These are phyloP conservation scores for Linderniella brevidens DNA, from an alignment of 257 asterid species.

Conservation along the genomic window DNA sequence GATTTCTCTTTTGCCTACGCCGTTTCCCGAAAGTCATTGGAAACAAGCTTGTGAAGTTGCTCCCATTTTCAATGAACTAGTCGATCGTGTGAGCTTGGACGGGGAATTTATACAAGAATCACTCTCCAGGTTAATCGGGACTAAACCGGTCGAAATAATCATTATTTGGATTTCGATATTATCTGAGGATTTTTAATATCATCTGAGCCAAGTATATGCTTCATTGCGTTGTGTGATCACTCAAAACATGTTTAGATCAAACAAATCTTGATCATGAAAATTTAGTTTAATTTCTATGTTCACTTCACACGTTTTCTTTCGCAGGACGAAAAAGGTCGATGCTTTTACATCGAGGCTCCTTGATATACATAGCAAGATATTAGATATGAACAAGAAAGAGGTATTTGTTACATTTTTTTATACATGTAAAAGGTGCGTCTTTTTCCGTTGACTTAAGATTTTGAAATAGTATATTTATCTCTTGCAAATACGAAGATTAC, in stretches of 20 bases:
- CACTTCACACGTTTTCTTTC: conserved; percentile 2
- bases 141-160: neutral
- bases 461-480: no score
- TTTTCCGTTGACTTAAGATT: no score
- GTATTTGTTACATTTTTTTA: conserved; percentile 12
- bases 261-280: neutral
- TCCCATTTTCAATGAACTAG: conserved; percentile 84
- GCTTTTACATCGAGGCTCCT: conserved; percentile 42
- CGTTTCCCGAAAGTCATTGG: conserved; percentile 63
- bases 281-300: neutral
- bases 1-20: conserved; percentile 54
- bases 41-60: conserved; percentile 90
- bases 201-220: neutral
- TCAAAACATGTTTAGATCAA: neutral
- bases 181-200: neutral
- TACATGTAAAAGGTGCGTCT: no score
- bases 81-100: conserved; percentile 85
- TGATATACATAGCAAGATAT: conserved; percentile 43
- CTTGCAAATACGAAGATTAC: no score
- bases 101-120: conserved; percentile 75
- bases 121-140: conserved; percentile 49
- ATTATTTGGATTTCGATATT: neutral
- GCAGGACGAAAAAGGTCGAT: conserved; percentile 42
- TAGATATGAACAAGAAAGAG: conserved; percentile 43
- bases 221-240: neutral